These are phyloP conservation scores for Colletotrichum sojae DNA, from an alignment of 2,329 filamentous ascomycete genomes.

Conservation along the genomic window DNA sequence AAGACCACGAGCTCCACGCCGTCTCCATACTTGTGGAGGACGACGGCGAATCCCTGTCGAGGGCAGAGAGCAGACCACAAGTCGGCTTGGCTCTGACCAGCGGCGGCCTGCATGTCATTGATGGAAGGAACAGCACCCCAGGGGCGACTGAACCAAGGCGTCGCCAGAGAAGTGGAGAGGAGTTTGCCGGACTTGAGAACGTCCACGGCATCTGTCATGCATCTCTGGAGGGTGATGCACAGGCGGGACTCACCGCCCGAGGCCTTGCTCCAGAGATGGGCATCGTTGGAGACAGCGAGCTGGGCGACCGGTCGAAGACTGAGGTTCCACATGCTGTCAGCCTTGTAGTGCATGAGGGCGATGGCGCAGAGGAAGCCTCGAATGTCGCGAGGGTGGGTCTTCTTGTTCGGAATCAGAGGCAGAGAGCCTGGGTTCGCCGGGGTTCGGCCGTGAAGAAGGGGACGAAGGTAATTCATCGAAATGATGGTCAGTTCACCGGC, in stretches of 20 bases:
- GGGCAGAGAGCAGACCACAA: background rate
- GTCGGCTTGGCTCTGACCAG: background rate
- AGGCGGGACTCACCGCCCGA: background rate
- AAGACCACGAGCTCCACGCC: background rate
- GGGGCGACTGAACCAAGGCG: slow-evolving; percentile 7
- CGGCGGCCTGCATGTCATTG: background rate
- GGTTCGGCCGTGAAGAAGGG: too few relatives aligned
- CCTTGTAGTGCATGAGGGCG: too few relatives aligned
- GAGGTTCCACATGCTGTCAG: too few relatives aligned
- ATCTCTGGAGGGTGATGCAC: background rate
- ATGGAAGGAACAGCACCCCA: background rate
- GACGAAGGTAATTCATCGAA: too few relatives aligned
- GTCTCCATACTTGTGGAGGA: background rate
- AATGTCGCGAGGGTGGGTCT: too few relatives aligned
- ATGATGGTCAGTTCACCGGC: too few relatives aligned
- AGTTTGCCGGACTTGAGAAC: background rate
- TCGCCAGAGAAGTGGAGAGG: background rate
- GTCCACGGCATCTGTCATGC: background rate
- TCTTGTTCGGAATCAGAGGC: too few relatives aligned
- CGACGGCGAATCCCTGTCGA: background rate
- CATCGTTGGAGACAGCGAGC: too few relatives aligned
- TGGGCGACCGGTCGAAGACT: too few relatives aligned
- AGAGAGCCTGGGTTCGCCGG: too few relatives aligned
- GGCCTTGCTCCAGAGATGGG: background rate
- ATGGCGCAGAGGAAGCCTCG: too few relatives aligned